Percentiles rank a stretch among this genome's conserved stretches.
phyloP scores from a whole-genome alignment of 306 rosid species.

The Leucaena leucocephala region DNA sequence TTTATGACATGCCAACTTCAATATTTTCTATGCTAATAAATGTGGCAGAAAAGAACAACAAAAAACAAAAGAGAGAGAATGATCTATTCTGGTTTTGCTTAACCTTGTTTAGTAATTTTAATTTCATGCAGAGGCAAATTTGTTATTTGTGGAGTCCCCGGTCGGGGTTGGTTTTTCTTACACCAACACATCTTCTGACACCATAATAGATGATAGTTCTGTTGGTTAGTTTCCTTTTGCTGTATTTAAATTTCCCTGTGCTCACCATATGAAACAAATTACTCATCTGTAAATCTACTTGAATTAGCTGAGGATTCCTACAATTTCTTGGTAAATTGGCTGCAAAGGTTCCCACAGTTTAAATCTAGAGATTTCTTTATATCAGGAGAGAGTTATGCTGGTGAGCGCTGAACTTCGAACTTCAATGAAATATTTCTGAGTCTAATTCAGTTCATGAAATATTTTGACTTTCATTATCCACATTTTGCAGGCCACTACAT shows the following conservation, averaged over 20 bases:
- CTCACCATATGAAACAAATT: constrained; percentile 29
- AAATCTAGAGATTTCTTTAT: constrained; percentile 55
- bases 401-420: constrained; percentile 34
- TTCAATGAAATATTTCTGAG: neutral
- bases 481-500: constrained; percentile 55
- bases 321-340: constrained; percentile 65
- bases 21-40: neutral
- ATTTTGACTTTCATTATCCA: constrained; percentile 3
- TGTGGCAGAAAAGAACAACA: neutral
- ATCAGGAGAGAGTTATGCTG: constrained; percentile 67
- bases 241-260: neutral
- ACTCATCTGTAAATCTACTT: constrained; percentile 1
- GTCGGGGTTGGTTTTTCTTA: constrained; percentile 70
- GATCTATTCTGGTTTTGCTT: constrained; percentile 5
- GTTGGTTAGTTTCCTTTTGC: constrained; percentile 48
- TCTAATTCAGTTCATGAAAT: neutral
- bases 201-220: constrained; percentile 51
- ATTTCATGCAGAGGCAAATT: constrained; percentile 55
- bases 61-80: neutral
- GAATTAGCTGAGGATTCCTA: constrained; percentile 59
- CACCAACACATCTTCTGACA: constrained; percentile 58
- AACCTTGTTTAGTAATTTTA: constrained; percentile 12
- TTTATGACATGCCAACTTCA: neutral
- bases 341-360: constrained; percentile 57
- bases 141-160: constrained; percentile 63